Base-by-base conservation (phyloP, 805 yeast genomes). In the Phaffomyces thermotolerans region DNA sequence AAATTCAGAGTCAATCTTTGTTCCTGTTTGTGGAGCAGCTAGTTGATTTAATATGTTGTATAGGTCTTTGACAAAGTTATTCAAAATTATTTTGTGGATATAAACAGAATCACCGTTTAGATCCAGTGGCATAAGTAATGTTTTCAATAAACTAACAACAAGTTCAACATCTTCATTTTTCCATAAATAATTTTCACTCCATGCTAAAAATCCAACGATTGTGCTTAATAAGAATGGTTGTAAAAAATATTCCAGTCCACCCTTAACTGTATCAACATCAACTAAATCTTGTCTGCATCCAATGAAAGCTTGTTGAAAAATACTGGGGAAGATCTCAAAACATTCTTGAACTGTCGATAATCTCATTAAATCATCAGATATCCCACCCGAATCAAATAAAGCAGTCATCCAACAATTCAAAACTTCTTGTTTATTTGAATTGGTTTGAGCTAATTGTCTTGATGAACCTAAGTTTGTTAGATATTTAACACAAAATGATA, bases 171-270 rank as follows among this genome's bases (percentile, higher is more conserved):
- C 64, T 15, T 39, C 65, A 24, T 29, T 58, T 55, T 25, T 62
- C 63, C 46, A 60, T 6, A 78, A 57, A 39, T 68, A 69, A 20
- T 68, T 61, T 39, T 67, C 67, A 22, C 65, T 63, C 75, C 72
- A 83, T 51, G 53, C 75, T 59, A 77, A 55, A 3, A 79, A 73
- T n/a, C 76, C 75, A 6, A 76, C 64, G 30, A 79, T 56, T 12
- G 81, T 73, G 8, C 75, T 67, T 2, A 84, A 68, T 50, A 91
- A 67, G 49, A 86, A 84, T 3, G 87, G 84, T 54, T 90, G 96
- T 37, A 84, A 68, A 52, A 91, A 84, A 55, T 90, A 88, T 55
- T 90, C 97, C 31, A 91, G 67, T 0, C 96, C 97, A 44, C 84
- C 85, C 39, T 71, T 72, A 34, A 88, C 67, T 5, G 78, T 73